phyloP scores from a whole-genome alignment of 768 basidiomycete species.

The Neoboletus magnificus region DNA sequence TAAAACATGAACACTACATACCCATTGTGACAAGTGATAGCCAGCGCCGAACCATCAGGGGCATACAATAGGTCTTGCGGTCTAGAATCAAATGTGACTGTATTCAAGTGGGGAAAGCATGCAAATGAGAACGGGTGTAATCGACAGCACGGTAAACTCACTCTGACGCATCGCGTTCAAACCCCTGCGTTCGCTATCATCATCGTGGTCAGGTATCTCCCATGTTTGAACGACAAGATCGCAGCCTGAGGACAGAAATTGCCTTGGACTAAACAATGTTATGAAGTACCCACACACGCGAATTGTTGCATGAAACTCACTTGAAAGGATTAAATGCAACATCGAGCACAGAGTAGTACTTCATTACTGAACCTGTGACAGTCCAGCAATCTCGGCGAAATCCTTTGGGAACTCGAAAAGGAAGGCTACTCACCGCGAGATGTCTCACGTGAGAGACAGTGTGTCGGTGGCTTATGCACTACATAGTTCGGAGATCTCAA shows the following conservation, averaged over 20 bases:
- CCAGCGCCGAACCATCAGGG: conserved; percentile 39
- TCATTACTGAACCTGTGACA: conserved; percentile 24
- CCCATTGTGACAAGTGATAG: conserved; percentile 32
- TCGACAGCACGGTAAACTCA: conserved; percentile 7
- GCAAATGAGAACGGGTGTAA: background rate
- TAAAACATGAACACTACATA: conserved; percentile 10
- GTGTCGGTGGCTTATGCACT: conserved; percentile 20
- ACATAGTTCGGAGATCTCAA: conserved; percentile 1
- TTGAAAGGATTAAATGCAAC: conserved; percentile 51
- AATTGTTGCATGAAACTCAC: conserved; percentile 27
- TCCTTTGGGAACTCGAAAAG: background rate
- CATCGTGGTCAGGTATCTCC: conserved; percentile 30
- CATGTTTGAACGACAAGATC: conserved; percentile 45
- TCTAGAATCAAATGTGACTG: conserved; percentile 26
- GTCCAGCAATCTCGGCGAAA: background rate
- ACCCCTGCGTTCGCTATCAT: conserved; percentile 10
- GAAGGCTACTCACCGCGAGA: conserved; percentile 14
- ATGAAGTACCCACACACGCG: background rate
- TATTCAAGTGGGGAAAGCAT: background rate
- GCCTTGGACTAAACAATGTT: conserved; percentile 30
- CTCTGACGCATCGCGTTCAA: conserved; percentile 12
- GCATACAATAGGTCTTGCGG: conserved; percentile 48
- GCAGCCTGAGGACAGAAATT: conserved; percentile 47
- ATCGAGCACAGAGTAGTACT: conserved; percentile 55
- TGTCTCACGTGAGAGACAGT: conserved; percentile 18